Evolutionary conservation across 768 basidiomycete genomes (phyloP).

Genomic region (Serendipita sp.): DNA sequence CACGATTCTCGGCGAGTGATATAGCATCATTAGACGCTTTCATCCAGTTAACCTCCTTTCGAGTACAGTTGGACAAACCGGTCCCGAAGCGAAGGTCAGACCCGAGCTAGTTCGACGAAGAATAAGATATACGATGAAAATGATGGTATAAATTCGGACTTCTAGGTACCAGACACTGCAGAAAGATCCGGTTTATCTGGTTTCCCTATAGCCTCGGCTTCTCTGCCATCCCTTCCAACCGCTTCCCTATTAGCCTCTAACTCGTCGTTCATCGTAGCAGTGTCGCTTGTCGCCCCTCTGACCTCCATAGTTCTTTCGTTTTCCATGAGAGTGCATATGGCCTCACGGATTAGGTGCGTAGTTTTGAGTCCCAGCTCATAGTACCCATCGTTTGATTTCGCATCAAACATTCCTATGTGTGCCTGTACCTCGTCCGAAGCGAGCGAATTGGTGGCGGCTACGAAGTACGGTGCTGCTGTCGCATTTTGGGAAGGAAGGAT

Average conservation of each 20-base stretch:
- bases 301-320: neutral
- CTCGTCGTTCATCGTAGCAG: neutral
- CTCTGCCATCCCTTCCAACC: neutral
- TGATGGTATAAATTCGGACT: neutral
- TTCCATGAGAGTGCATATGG: neutral
- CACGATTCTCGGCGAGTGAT: too few relatives aligned
- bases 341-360: slow-evolving; percentile 24
- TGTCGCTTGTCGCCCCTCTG: neutral
- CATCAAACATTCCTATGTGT: slow-evolving; percentile 78
- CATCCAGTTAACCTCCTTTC: too few relatives aligned
- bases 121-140: too few relatives aligned
- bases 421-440: slow-evolving; percentile 67
- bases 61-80: too few relatives aligned
- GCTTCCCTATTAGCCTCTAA: neutral
- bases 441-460: slow-evolving; percentile 46
- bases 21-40: too few relatives aligned
- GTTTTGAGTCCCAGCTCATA: slow-evolving; percentile 65
- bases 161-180: neutral
- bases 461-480: slow-evolving; percentile 31
- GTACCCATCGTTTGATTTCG: slow-evolving; percentile 73
- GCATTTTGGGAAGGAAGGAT: slow-evolving; percentile 45
- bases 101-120: too few relatives aligned
- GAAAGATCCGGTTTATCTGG: neutral
- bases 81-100: too few relatives aligned
- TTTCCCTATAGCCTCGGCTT: neutral